Conservation (phyloP, 2,329 filamentous ascomycete species). For the Ilyonectria destructans region DNA sequence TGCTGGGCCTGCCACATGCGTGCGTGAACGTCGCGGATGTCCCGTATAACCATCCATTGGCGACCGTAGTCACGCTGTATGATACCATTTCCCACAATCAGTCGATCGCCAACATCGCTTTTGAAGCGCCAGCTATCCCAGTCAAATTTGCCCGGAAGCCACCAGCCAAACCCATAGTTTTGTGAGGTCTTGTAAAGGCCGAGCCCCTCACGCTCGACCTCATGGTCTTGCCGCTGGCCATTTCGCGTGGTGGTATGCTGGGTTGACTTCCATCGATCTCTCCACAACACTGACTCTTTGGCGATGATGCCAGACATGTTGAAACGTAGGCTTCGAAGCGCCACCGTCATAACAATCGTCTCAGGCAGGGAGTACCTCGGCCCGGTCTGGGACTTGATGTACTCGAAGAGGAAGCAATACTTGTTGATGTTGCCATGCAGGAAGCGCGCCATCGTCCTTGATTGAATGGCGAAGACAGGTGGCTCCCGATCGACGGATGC, state of each 20-base stretch:
- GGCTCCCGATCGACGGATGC: neutral
- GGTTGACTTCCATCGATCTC: neutral
- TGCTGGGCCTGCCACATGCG: neutral
- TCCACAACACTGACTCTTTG: slow-evolving; percentile 6
- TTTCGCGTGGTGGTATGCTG: neutral
- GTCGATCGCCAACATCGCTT: neutral
- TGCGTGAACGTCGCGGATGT: slow-evolving; percentile 11
- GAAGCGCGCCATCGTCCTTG: slow-evolving; percentile 8
- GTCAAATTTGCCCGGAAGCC: neutral
- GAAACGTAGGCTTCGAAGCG: neutral
- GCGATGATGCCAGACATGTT: slow-evolving; percentile 11
- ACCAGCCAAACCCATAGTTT: no score
- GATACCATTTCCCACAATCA: slow-evolving; percentile 2
- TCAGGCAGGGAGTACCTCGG: neutral
- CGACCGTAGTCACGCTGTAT: slow-evolving; percentile 7
- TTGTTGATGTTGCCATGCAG: slow-evolving; percentile 5
- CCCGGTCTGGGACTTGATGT: slow-evolving; percentile 7
- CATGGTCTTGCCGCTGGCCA: no score
- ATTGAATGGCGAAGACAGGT: slow-evolving; percentile 2
- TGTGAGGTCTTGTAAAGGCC: no score
- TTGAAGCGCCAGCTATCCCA: slow-evolving; percentile 23
- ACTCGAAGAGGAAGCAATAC: slow-evolving; percentile 16
- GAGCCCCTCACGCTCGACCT: no score
- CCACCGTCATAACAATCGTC: neutral
- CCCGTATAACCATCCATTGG: slow-evolving; percentile 7